Evolutionary conservation across 2,329 filamentous ascomycete genomes (phyloP).

Genomic region (Trichoderma koningii): DNA sequence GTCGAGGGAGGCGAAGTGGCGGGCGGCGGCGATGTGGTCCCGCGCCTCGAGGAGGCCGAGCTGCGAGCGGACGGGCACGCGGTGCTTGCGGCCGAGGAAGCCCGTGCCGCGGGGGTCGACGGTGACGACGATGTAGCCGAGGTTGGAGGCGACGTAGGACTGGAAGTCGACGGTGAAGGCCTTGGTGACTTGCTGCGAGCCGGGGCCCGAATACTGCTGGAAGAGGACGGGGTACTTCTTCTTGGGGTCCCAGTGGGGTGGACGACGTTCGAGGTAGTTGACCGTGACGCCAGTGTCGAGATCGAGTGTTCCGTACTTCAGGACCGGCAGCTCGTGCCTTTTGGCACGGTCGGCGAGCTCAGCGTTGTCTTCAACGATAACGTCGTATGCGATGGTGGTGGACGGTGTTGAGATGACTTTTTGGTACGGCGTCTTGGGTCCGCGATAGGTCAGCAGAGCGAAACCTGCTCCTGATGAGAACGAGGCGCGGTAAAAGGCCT

Average conservation of each 20-base stretch:
- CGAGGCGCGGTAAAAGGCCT: conserved; percentile 78
- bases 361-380: conserved; percentile 77
- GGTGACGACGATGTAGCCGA: conserved; percentile 93
- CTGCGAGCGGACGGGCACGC: conserved; percentile 79
- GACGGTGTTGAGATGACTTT: conserved; percentile 83
- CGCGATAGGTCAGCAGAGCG: conserved; percentile 79
- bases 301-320: conserved; percentile 81
- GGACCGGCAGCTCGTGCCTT: conserved; percentile 77
- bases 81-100: conserved; percentile 79
- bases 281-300: conserved; percentile 72
- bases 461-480: conserved; percentile 85
- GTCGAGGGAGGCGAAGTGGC: conserved; percentile 75
- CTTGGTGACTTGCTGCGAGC: conserved; percentile 85
- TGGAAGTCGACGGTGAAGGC: conserved; percentile 86
- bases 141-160: conserved; percentile 77
- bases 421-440: conserved; percentile 87
- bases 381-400: conserved; percentile 63
- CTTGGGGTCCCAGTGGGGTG: conserved; percentile 80
- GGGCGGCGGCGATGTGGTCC: conserved; percentile 89
- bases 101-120: conserved; percentile 93
- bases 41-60: conserved; percentile 82
- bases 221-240: conserved; percentile 94
- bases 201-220: conserved; percentile 90
- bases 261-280: conserved; percentile 79
- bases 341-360: conserved; percentile 68